These are phyloP conservation scores for Gossypium mustelinum DNA, from an alignment of 345 rosid species.

Conservation along the genomic window DNA sequence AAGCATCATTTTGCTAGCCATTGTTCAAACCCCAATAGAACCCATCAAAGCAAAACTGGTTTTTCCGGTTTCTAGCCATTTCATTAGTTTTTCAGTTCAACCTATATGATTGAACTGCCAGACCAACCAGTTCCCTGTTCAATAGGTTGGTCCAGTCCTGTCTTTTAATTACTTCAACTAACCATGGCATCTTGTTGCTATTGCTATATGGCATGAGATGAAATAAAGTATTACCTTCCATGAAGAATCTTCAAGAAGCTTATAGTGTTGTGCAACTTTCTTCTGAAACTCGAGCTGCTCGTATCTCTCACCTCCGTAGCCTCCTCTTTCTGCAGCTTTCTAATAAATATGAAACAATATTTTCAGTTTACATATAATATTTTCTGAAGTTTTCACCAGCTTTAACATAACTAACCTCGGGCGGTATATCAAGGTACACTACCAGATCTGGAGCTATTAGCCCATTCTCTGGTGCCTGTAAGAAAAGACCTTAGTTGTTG, in stretches of 20 bases:
- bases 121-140: too few relatives aligned
- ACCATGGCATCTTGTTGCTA: neutral
- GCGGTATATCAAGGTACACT: slow-evolving; percentile 66
- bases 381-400: neutral
- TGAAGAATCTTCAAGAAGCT: slow-evolving; percentile 58
- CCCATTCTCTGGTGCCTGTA: slow-evolving; percentile 72
- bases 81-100: too few relatives aligned
- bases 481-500: slow-evolving; percentile 4
- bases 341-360: slow-evolving; percentile 20
- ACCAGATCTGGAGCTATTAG: slow-evolving; percentile 84
- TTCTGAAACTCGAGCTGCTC: slow-evolving; percentile 80
- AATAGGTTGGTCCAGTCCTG: too few relatives aligned
- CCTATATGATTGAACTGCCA: too few relatives aligned
- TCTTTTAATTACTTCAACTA: too few relatives aligned
- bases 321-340: slow-evolving; percentile 97
- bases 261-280: slow-evolving; percentile 60
- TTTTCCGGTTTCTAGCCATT: too few relatives aligned
- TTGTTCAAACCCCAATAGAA: neutral
- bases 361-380: neutral
- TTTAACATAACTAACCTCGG: slow-evolving; percentile 50
- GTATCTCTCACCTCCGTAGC: slow-evolving; percentile 90
- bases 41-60: neutral
- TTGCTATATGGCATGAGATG: neutral
- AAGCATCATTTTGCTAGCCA: too few relatives aligned
- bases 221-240: slow-evolving; percentile 58